These are phyloP conservation scores for Fusarium circinatum DNA, from an alignment of 2,329 filamentous ascomycete genomes.

Conservation along the genomic window DNA sequence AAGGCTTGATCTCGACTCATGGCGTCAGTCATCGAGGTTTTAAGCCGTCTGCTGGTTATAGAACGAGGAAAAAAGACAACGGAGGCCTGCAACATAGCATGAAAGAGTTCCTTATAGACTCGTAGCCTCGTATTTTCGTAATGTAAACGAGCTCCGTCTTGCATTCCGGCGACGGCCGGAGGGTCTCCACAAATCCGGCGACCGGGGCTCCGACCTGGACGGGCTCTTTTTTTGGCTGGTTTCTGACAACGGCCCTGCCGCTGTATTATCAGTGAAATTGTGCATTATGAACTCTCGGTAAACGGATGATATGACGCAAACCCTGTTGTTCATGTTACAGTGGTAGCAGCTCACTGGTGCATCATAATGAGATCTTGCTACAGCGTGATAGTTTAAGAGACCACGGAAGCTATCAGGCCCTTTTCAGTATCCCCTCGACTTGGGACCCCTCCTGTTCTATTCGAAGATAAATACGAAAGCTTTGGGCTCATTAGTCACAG, in stretches of 20 bases:
- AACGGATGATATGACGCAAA: not conserved
- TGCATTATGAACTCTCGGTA: not conserved
- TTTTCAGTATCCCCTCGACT: not conserved
- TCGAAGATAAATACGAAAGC: not conserved
- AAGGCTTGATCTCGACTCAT: not conserved
- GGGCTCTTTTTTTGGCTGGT: too few relatives aligned
- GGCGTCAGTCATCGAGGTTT: not conserved
- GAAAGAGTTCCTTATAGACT: too few relatives aligned
- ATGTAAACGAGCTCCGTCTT: not conserved
- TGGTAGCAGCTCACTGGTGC: not conserved
- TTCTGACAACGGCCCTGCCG: not conserved
- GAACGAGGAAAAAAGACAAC: too few relatives aligned
- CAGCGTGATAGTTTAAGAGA: not conserved
- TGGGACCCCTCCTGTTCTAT: not conserved
- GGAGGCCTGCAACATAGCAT: too few relatives aligned
- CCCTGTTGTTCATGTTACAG: not conserved
- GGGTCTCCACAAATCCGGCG: not conserved
- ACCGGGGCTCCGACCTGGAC: too few relatives aligned
- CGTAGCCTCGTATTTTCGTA: too few relatives aligned
- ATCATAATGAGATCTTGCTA: constrained; percentile 22
- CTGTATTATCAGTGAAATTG: not conserved
- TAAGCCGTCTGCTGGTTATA: not conserved
- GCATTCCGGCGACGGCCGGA: not conserved
- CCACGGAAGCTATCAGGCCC: not conserved
- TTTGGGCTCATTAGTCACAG: constrained; percentile 59